Conservation (phyloP, 1,284 basidiomycete species). For the Sparassis latifolia region DNA sequence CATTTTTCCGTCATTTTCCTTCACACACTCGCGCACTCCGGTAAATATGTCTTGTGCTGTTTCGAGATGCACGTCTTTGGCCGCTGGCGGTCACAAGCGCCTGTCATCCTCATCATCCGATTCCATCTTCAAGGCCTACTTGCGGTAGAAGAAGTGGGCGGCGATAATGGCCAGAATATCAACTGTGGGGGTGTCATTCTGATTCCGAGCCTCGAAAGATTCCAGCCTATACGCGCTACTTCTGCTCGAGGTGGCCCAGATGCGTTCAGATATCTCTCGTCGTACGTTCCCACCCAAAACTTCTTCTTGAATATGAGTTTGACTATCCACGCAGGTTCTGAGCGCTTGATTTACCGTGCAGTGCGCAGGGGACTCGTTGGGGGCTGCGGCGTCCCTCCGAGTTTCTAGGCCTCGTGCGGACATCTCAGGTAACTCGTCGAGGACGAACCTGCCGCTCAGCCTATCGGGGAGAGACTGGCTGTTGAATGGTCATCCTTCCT, state of each 20-base stretch:
- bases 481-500: background rate
- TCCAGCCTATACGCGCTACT: constrained; percentile 1
- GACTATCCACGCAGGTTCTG: background rate
- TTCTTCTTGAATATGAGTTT: background rate
- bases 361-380: background rate
- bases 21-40: too few species aligned
- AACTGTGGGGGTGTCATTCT: background rate
- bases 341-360: background rate
- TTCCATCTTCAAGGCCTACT: background rate
- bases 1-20: too few species aligned
- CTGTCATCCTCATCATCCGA: background rate
- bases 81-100: too few species aligned
- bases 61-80: too few species aligned
- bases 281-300: background rate
- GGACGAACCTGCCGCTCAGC: background rate
- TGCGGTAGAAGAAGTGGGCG: background rate
- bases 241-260: constrained; percentile 1
- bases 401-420: constrained; percentile 2
- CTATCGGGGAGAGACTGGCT: background rate
- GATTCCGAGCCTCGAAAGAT: background rate
- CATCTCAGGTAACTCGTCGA: background rate
- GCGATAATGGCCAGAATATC: background rate
- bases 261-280: constrained; percentile 1
- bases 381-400: background rate
- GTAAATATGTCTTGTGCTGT: too few species aligned